phyloP scores from a whole-genome alignment of 345 rosid species.

The Brassica napus region DNA sequence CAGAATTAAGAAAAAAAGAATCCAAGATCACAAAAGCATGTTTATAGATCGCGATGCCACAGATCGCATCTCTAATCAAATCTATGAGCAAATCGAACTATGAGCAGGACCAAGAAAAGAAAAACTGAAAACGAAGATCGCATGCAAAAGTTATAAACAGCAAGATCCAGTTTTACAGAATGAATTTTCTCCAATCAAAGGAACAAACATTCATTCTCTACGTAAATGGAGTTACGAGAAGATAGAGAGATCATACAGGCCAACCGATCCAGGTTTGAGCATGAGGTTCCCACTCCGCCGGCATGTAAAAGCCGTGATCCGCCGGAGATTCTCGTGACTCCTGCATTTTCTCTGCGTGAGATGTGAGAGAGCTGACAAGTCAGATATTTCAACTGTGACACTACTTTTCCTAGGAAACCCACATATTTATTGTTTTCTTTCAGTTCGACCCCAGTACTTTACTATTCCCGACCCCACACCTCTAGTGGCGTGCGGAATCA shows the following conservation, averaged over 20 bases:
- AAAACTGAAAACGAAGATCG: too few relatives aligned
- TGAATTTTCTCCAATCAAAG: neutral
- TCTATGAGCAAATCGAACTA: neutral
- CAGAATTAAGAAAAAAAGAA: neutral
- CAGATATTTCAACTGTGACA: neutral
- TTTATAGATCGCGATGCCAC: neutral
- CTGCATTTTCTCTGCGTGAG: constrained; percentile 16
- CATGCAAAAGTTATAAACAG: neutral
- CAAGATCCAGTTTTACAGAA: neutral
- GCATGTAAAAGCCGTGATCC: constrained; percentile 72
- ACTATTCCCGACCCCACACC: constrained; percentile 1
- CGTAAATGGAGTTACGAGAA: neutral
- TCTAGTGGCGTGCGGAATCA: constrained; percentile 13
- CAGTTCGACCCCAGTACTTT: constrained; percentile 14
- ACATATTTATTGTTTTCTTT: neutral
- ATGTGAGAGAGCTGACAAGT: neutral
- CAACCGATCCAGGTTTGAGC: constrained; percentile 94
- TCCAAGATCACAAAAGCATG: neutral
- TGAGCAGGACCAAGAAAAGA: neutral
- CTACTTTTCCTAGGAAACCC: neutral
- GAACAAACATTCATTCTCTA: neutral
- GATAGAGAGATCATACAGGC: constrained; percentile 61
- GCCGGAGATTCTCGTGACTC: constrained; percentile 60
- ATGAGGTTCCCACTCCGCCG: constrained; percentile 97
- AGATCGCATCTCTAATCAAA: neutral